Evolutionary conservation across 2,329 filamentous ascomycete species (phyloP).

Genomic region (Rosellinia necatrix): DNA sequence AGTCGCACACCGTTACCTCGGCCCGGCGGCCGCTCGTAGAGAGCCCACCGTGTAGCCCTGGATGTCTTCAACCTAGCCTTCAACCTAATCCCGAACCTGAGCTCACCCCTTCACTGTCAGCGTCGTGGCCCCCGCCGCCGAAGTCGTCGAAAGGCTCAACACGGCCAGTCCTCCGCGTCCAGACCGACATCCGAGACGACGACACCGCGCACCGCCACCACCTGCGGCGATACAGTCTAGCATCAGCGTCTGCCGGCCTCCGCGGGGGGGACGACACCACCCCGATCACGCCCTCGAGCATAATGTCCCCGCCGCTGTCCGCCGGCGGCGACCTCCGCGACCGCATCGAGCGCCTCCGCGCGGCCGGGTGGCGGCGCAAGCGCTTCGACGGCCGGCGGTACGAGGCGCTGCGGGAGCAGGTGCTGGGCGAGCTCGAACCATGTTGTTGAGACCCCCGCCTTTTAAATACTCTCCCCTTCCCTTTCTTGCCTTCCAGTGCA

Average conservation of each 20-base stretch:
- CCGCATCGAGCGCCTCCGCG: slow-evolving; percentile 59
- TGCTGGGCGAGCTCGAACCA: slow-evolving; percentile 53
- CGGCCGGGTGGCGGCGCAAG: slow-evolving; percentile 59
- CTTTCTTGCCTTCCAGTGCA: neutral
- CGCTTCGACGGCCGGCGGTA: slow-evolving; percentile 60
- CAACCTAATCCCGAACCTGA: neutral
- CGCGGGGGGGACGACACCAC: neutral
- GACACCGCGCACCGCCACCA: neutral
- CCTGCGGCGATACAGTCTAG: neutral
- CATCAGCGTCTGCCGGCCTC: slow-evolving; percentile 1
- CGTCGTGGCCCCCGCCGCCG: too few species aligned
- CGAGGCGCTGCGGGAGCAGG: slow-evolving; percentile 56
- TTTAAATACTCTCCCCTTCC: neutral
- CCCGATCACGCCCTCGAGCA: neutral
- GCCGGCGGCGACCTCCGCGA: slow-evolving; percentile 44
- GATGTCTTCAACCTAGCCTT: neutral
- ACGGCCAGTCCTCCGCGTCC: slow-evolving; percentile 15
- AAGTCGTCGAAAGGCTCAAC: neutral
- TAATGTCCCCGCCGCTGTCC: slow-evolving; percentile 11
- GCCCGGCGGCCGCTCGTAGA: neutral
- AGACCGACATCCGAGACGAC: slow-evolving; percentile 5
- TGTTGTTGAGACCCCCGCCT: slow-evolving; percentile 25
- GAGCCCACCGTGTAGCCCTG: neutral
- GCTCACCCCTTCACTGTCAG: neutral
- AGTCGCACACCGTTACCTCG: neutral